phyloP scores from a whole-genome alignment of 345 rosid species.

The Passiflora organensis region DNA sequence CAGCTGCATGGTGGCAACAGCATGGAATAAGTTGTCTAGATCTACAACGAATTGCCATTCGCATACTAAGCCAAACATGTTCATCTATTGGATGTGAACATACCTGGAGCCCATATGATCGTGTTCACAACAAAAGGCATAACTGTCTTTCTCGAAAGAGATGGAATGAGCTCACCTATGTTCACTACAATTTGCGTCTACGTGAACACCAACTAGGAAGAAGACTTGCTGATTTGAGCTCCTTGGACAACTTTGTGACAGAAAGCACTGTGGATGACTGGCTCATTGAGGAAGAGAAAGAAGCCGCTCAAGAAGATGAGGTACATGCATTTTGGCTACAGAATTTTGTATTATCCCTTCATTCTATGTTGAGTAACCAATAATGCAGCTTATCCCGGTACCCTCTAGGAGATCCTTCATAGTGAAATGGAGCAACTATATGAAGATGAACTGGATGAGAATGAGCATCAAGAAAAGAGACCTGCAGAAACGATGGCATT shows the following conservation, averaged over 20 bases:
- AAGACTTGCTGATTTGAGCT: conserved; percentile 33
- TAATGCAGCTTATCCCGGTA: conserved; percentile 8
- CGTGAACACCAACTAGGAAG: conserved; percentile 48
- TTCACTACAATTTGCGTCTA: conserved; percentile 68
- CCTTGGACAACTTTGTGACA: conserved; percentile 43
- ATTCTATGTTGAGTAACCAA: neutral
- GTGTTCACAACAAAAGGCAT: conserved; percentile 45
- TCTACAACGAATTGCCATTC: conserved; percentile 74
- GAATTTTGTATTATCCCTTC: neutral
- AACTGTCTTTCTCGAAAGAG: conserved; percentile 49
- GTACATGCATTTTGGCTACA: conserved; percentile 24
- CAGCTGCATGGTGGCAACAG: conserved; percentile 88
- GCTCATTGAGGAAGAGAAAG: conserved; percentile 49
- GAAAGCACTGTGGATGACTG: conserved; percentile 60
- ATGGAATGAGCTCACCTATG: conserved; percentile 57
- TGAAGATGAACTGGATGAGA: conserved; percentile 44
- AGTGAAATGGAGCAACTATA: conserved; percentile 39
- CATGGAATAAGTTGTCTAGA: conserved; percentile 82
- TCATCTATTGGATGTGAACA: conserved; percentile 73
- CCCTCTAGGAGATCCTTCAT: conserved; percentile 44
- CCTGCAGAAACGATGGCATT: conserved; percentile 33
- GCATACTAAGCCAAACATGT: conserved; percentile 84
- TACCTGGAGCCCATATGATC: conserved; percentile 65
- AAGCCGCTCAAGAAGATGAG: conserved; percentile 49
- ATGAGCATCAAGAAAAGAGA: conserved; percentile 37